phyloP scores from a whole-genome alignment of 352 stramenopile species.

The Globisporangium carolinianum region DNA sequence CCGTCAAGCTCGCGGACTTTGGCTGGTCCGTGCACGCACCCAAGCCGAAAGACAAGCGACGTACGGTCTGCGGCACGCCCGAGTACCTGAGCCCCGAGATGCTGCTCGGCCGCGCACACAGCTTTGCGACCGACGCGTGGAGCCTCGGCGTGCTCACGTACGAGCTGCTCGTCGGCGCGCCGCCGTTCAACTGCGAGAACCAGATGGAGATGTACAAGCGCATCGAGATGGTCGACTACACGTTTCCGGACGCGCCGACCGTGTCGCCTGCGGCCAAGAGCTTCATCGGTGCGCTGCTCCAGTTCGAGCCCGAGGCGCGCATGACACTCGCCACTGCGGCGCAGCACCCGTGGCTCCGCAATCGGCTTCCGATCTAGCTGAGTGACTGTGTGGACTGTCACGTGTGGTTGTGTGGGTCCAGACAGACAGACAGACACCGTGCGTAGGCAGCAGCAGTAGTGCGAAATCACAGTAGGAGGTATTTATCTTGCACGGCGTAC shows the following conservation, averaged over 20 bases:
- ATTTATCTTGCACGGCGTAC: constrained; percentile 45
- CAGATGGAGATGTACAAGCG: constrained; percentile 81
- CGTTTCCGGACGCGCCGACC: constrained; percentile 38
- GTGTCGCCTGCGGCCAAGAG: constrained; percentile 49
- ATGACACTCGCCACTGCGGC: constrained; percentile 53
- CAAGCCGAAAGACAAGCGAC: constrained; percentile 42
- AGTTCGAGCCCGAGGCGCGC: constrained; percentile 42
- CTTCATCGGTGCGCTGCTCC: constrained; percentile 58
- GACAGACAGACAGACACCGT: not conserved
- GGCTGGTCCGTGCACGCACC: constrained; percentile 79
- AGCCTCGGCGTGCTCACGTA: constrained; percentile 80
- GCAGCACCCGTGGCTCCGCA: constrained; percentile 56
- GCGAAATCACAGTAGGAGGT: constrained; percentile 32
- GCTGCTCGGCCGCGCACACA: constrained; percentile 51
- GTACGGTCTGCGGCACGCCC: constrained; percentile 80
- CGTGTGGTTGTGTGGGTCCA: too few species aligned
- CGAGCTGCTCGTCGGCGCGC: constrained; percentile 68
- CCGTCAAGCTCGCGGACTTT: constrained; percentile 85
- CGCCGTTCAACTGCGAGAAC: constrained; percentile 78
- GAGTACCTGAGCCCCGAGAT: constrained; percentile 87
- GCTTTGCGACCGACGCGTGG: constrained; percentile 70
- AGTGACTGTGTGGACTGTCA: not conserved
- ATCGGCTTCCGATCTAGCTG: constrained; percentile 23
- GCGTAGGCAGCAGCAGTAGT: not conserved
- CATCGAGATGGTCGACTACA: constrained; percentile 52